Evolutionary conservation across 164 flowering plant genomes (phyloP).

Genomic region (Pachysandra terminalis): DNA sequence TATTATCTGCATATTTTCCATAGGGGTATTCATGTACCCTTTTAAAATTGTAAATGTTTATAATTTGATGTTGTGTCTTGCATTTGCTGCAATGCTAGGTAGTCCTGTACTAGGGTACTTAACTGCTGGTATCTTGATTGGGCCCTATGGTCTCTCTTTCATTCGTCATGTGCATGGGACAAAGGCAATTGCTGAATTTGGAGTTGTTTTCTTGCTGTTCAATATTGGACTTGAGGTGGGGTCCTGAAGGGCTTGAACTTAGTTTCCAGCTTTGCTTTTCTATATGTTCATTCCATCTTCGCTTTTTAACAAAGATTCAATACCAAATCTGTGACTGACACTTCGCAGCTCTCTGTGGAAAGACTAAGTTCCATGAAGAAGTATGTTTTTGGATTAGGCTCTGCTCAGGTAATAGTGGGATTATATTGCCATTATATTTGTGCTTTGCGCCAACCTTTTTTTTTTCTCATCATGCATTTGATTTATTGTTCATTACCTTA

Average conservation of each 20-base stretch:
- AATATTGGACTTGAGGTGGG: slow-evolving; percentile 99
- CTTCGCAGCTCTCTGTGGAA: slow-evolving; percentile 97
- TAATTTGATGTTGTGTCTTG: slow-evolving; percentile 10
- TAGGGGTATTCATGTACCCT: too few species aligned
- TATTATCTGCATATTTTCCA: background rate
- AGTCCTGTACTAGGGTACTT: slow-evolving; percentile 99
- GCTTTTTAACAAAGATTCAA: background rate
- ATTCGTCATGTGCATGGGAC: slow-evolving; percentile 98
- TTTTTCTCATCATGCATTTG: slow-evolving; percentile 5
- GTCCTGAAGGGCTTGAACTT: slow-evolving; percentile 4
- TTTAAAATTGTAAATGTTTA: background rate
- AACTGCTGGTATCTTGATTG: slow-evolving; percentile 99
- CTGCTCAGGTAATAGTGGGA: slow-evolving; percentile 79
- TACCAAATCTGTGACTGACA: slow-evolving; percentile 7
- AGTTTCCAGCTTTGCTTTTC: background rate
- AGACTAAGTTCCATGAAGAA: slow-evolving; percentile 99
- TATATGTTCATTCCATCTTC: background rate
- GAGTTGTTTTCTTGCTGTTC: slow-evolving; percentile 95
- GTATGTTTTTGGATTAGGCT: slow-evolving; percentile 97
- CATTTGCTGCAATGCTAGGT: slow-evolving; percentile 50
- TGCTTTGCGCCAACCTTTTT: background rate
- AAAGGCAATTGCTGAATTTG: slow-evolving; percentile 98
- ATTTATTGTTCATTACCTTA: slow-evolving; percentile 8
- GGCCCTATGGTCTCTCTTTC: slow-evolving; percentile 97
- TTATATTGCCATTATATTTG: background rate